Base-by-base conservation (phyloP, 2,329 filamentous ascomycete species). In the Lasiodiplodia theobromae region DNA sequence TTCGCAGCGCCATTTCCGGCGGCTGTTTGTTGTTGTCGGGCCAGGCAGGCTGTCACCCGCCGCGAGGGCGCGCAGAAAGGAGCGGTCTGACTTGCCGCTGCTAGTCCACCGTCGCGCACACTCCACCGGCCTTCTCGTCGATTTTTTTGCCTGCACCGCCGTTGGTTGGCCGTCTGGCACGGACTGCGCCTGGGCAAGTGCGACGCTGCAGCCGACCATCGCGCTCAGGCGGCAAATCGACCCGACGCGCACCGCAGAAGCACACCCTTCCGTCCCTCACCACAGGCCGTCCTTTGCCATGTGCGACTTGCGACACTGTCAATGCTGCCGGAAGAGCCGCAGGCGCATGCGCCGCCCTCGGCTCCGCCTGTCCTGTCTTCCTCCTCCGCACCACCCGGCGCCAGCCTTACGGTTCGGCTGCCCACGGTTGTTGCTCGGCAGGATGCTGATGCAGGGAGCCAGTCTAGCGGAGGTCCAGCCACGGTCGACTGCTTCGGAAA, bases 141-240 rank as follows among this genome's bases (percentile, higher is more conserved):
- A 47, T 47, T 25, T 52, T 63, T 40, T 53, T 52, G 40, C 37
- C 38, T 64, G 60, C 60, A 23, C 16, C 44, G 44, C 47, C 60
- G 28, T 34, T 64, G 60, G 60, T 40, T 52, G 60, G 60, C 5
- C 47, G 60, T 47, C 60, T 64, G n/a, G 51, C 44, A 64, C 60
- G 60, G 60, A 64, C 47, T 64, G 31, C 60, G 37, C 44, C 38
- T 25, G 16, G 51, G 12, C 60, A n/a, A n/a, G 60, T 64, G 60
- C 60, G 47, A 52, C 28, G 47, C 60, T 64, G 60, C 44, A 64
- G 44, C 60, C 60, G 60, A 38, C 60, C 16, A 63, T 34, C 40
- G 58, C 47, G 44, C 25, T 25, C 44, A 25, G 8, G 60, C 60
- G 60, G 44, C 60, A 64, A 64, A 64, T 64, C 60, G 60, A 62